Conservation (phyloP, 257 asterid genomes). For the Linderniella brevidens region DNA sequence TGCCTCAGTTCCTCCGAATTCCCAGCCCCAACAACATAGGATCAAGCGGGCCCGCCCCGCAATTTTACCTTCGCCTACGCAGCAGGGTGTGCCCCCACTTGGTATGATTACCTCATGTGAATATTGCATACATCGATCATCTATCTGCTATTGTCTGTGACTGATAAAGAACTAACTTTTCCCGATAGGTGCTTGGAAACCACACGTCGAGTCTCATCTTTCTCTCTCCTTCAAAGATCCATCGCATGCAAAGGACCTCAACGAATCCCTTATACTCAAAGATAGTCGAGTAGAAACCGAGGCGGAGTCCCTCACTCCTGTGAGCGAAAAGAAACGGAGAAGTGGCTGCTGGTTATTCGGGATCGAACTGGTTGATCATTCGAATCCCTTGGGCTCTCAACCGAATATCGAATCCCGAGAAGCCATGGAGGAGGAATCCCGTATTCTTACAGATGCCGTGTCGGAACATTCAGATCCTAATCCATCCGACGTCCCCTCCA, state of each 20-base stretch:
- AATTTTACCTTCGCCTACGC: slow-evolving; percentile 44
- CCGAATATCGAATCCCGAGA: slow-evolving; percentile 21
- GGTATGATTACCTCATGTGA: slow-evolving; percentile 20
- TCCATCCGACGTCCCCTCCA: slow-evolving; percentile 46
- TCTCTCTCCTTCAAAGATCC: slow-evolving; percentile 34
- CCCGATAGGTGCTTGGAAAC: slow-evolving; percentile 52
- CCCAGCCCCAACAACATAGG: slow-evolving; percentile 60
- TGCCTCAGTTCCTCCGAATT: slow-evolving; percentile 47
- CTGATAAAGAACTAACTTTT: slow-evolving; percentile 6
- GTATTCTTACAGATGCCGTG: slow-evolving; percentile 36
- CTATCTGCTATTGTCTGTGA: no score
- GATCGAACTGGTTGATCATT: slow-evolving; percentile 48
- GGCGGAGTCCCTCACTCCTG: slow-evolving; percentile 34
- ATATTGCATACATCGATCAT: no score
- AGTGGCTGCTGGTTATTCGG: slow-evolving; percentile 75
- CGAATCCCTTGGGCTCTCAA: slow-evolving; percentile 37
- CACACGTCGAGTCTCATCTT: slow-evolving; percentile 39
- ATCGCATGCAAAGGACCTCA: slow-evolving; percentile 29
- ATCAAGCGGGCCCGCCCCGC: slow-evolving; percentile 69
- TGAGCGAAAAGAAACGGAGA: slow-evolving; percentile 50
- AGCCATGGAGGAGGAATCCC: slow-evolving; percentile 42
- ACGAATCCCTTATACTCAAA: slow-evolving; percentile 38
- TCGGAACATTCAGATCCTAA: slow-evolving; percentile 51
- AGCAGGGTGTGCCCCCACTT: slow-evolving; percentile 38
- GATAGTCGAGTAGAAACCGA: slow-evolving; percentile 26